Percentiles rank a stretch among this genome's conserved stretches.
Conservation (phyloP, 2,329 filamentous ascomycete species). For the Ophiostoma novo-ulmi region DNA sequence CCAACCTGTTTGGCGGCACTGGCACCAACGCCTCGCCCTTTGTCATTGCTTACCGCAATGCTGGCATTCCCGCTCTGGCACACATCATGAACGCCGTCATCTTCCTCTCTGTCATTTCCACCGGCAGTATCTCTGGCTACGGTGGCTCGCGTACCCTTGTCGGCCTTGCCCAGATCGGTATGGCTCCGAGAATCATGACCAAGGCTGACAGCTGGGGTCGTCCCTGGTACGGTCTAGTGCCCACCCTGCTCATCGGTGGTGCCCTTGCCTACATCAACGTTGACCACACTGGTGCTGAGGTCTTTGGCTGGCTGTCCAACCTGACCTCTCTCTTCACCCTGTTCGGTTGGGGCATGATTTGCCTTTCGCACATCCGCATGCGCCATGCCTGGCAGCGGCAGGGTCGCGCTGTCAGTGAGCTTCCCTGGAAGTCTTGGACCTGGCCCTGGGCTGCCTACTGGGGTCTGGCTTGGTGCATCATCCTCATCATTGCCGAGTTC, state of each 20-base stretch:
- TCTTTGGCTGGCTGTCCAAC: slow-evolving; percentile 23
- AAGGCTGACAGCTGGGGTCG: slow-evolving; percentile 19
- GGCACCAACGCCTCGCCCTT: slow-evolving; percentile 49
- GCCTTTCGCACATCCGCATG: slow-evolving; percentile 17
- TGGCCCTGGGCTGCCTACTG: slow-evolving; percentile 24
- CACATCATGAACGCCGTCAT: slow-evolving; percentile 56
- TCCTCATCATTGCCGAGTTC: slow-evolving; percentile 17
- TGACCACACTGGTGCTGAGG: slow-evolving; percentile 23
- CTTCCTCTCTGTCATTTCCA: slow-evolving; percentile 45
- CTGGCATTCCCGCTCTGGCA: slow-evolving; percentile 47
- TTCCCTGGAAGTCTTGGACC: slow-evolving; percentile 16
- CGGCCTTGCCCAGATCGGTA: slow-evolving; percentile 23
- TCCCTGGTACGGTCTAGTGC: slow-evolving; percentile 23
- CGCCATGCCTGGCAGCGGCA: slow-evolving; percentile 8
- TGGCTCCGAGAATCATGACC: slow-evolving; percentile 15
- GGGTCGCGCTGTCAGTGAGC: slow-evolving; percentile 5
- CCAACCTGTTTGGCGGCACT: slow-evolving; percentile 42
- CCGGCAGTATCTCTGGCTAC: slow-evolving; percentile 13
- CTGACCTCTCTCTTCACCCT: slow-evolving; percentile 18
- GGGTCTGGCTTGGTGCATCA: slow-evolving; percentile 19
- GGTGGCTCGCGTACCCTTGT: slow-evolving; percentile 20
- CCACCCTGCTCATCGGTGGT: slow-evolving; percentile 19
- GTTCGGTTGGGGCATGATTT: slow-evolving; percentile 24
- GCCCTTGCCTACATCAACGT: slow-evolving; percentile 21
- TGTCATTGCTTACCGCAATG: slow-evolving; percentile 52